Evolutionary conservation across 2,329 filamentous ascomycete genomes (phyloP), one percentile per base, ranked within the genome.

Genomic region (Talaromyces sp.): DNA sequence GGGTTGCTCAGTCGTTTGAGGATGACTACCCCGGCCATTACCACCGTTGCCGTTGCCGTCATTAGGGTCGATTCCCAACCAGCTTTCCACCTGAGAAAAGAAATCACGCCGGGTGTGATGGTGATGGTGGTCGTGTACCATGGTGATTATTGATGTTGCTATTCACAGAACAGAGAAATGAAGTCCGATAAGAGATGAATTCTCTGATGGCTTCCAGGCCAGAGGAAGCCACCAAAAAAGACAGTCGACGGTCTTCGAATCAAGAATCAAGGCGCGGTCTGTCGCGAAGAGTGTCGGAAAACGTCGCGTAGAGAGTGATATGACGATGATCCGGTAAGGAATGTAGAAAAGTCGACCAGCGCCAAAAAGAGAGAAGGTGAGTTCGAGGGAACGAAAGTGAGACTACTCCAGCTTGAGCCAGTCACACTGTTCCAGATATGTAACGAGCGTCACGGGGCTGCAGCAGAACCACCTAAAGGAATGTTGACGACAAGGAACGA

Each of bases 401-500:
- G 61, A 61, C 62, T 64, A 57, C 46, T 54, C 63, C 61, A 65
- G 61, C 66, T 62, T 21, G 27, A 29, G 10, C 17, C 48, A 52
- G 27, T 29, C 48, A 29, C 29, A 29, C 29, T 52, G 48, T 7
- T 17, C 24, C 24, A n/a, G 48, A 52, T 50, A 68, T 70, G 69
- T 70, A 67, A 71, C 71, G 69, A 71, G 70, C 67, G 67, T 68
- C 71, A 67, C 32, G 68, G 66, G 66, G 68, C 67, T 63, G 64
- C 65, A 64, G 63, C 56, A 59, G 59, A 60, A 58, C 55, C 59
- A 61, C 59, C 8, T 59, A 57, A 62, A 62, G 62, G 57, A 58
- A 67, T 63, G 61, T 27, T 35, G 43, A 19, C 3, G 41, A 57
- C 55, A 54, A 31, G 53, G 54, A 58, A 57, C 21, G 32, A 55